Base-by-base conservation (phyloP, 1,284 basidiomycete genomes). In the Apiotrichum brassicae region DNA sequence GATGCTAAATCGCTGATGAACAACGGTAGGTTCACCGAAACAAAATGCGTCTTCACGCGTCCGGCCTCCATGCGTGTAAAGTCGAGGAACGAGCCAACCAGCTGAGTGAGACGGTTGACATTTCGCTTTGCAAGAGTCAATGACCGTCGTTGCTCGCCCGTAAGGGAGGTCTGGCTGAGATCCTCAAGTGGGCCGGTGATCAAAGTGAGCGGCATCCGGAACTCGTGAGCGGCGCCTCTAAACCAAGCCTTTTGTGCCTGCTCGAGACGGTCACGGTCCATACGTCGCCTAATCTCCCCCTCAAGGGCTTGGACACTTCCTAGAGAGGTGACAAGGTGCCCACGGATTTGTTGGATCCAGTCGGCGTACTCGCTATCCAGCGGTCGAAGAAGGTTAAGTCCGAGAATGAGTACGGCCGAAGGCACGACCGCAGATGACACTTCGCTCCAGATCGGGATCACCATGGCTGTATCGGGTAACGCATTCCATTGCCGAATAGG, bases 11-110 rank as follows among this genome's bases (percentile, higher is more conserved):
- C 70, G 1, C 49, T 25, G 1, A 73, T 64, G 30, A 72, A 64
- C 3, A 46, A 40, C 26, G 67, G 65, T 7, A 77, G 59, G 33
- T 72, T 58, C 11, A 61, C 57, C 0, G 71, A 70, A 6, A 66
- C 58, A 49, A 72, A 76, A 14, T 57, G 59, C 2, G 67, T 70
- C n/a, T 60, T 53, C 25, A 74, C 51, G 11, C 60, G 55, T 2
- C 71, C 71, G 0, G 70, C 63, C 48, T 72, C 70, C n/a, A 73
- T 56, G 14, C 67, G 59, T 3, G 65, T 64, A 46, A 71, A 70
- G 49, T 74, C 70, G 60, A 73, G 64, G 4, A 74, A 51, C 13
- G 64, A 51, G 19, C 65, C 66, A 49, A 73, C 66, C 6, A 75
- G 59, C 3, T 70, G 65, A 18, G 62, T 46, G 0, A 75, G 50